Percentiles rank a stretch among this genome's conserved stretches.
Evolutionary conservation across 148 eudicot species (phyloP).

Genomic region (Dianthus caryophyllus): DNA sequence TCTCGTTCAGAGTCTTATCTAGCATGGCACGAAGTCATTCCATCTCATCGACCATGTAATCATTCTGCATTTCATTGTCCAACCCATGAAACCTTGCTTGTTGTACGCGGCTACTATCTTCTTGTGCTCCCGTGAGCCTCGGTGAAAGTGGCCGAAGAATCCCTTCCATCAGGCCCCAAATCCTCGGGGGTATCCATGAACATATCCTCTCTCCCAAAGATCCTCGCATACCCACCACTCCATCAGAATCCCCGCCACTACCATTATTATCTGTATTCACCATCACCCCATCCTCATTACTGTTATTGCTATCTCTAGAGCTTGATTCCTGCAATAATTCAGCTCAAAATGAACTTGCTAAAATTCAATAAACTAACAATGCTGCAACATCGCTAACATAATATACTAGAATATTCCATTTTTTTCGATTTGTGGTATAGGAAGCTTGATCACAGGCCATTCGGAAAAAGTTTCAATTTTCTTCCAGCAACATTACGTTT

Average conservation of each 20-base stretch:
- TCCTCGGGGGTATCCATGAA: constrained; percentile 95
- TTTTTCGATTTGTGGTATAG: background rate
- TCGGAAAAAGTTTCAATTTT: background rate
- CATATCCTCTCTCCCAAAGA: constrained; percentile 77
- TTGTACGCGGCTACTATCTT: constrained; percentile 27
- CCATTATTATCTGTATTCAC: constrained; percentile 42
- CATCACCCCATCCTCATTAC: constrained; percentile 46
- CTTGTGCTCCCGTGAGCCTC: constrained; percentile 44
- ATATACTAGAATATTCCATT: background rate
- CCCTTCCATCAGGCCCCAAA: constrained; percentile 52
- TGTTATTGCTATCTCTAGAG: constrained; percentile 34
- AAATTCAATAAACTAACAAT: background rate
- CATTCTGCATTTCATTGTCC: constrained; percentile 53
- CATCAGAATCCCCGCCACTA: constrained; percentile 51
- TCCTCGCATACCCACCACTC: constrained; percentile 64
- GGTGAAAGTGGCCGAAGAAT: constrained; percentile 31
- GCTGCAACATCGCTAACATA: too few relatives aligned
- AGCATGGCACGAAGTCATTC: constrained; percentile 47
- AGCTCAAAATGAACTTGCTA: too few relatives aligned
- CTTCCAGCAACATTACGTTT: too few relatives aligned
- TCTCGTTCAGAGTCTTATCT: constrained; percentile 52
- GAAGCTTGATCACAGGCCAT: background rate
- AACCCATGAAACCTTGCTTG: constrained; percentile 36
- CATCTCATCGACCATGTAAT: constrained; percentile 56
- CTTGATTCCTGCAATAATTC: too few relatives aligned